A percentile compares a stretch with the other conserved stretches of the same genome.
phyloP scores from a whole-genome alignment of 2,329 filamentous ascomycete genomes.

The Fusarium succisae region DNA sequence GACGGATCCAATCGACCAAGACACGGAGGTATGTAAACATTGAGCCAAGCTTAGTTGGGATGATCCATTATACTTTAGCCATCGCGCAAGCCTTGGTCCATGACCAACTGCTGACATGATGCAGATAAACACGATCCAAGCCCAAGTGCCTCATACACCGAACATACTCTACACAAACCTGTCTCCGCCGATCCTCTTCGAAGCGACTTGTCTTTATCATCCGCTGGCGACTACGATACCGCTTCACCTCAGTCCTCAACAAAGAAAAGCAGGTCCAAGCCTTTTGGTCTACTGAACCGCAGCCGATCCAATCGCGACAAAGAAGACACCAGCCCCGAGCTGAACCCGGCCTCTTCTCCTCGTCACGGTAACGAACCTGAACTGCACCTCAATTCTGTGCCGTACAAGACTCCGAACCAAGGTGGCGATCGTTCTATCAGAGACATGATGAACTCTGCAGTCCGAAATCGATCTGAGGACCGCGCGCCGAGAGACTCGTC shows the following conservation, averaged over 20 bases:
- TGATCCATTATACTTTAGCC: slow-evolving; percentile 29
- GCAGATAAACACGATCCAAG: slow-evolving; percentile 35
- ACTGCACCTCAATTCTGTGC: slow-evolving; percentile 43
- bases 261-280: slow-evolving; percentile 64
- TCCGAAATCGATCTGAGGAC: slow-evolving; percentile 79
- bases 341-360: slow-evolving; percentile 41
- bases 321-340: slow-evolving; percentile 54
- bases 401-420: slow-evolving; percentile 70
- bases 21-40: slow-evolving; percentile 48
- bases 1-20: slow-evolving; percentile 45
- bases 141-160: slow-evolving; percentile 34
- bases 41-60: slow-evolving; percentile 23
- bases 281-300: slow-evolving; percentile 63
- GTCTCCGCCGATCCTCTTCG: slow-evolving; percentile 55
- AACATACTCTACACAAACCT: slow-evolving; percentile 51
- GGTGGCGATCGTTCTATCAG: slow-evolving; percentile 73
- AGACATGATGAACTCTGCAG: slow-evolving; percentile 71
- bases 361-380: slow-evolving; percentile 42
- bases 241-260: slow-evolving; percentile 45
- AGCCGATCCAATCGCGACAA: slow-evolving; percentile 63
- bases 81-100: slow-evolving; percentile 13
- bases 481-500: slow-evolving; percentile 60
- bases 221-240: slow-evolving; percentile 58
- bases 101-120: slow-evolving; percentile 36
- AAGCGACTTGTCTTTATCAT: slow-evolving; percentile 63